Conservation (phyloP, 352 stramenopile genomes). For the Phytophthora macrochlamydospora region DNA sequence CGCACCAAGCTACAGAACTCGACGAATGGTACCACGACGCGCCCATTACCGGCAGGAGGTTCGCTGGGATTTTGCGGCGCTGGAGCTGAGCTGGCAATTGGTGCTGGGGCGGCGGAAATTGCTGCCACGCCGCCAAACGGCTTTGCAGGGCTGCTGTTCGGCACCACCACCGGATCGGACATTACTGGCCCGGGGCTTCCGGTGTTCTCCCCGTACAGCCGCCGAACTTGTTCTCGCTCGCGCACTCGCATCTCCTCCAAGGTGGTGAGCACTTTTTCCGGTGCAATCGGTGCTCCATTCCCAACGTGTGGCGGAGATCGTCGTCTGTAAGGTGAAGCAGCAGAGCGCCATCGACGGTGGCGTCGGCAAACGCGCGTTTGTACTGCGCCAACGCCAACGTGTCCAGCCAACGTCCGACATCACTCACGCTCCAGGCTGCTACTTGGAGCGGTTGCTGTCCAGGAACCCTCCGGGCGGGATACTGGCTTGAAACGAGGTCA, state of each 20-base stretch:
- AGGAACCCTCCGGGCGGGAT: constrained; percentile 55
- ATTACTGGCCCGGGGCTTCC: constrained; percentile 1
- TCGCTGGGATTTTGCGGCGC: constrained; percentile 3
- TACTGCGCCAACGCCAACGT: constrained; percentile 90
- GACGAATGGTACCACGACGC: constrained; percentile 63
- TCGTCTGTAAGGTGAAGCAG: constrained; percentile 90
- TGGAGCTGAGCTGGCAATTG: neutral
- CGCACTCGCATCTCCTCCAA: constrained; percentile 72
- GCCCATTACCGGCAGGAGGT: constrained; percentile 9
- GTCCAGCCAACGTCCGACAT: constrained; percentile 91
- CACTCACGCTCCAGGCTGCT: constrained; percentile 84
- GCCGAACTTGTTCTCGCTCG: constrained; percentile 53
- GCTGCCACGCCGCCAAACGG: neutral
- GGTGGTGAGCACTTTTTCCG: constrained; percentile 96
- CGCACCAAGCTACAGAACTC: constrained; percentile 86
- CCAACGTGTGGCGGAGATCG: constrained; percentile 94
- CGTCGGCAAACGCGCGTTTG: constrained; percentile 89
- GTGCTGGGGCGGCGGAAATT: constrained; percentile 5
- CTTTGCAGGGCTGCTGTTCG: constrained; percentile 12
- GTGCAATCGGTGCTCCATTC: constrained; percentile 94
- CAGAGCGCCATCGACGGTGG: constrained; percentile 88
- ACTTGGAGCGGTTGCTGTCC: constrained; percentile 74
- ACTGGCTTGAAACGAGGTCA: constrained; percentile 44
- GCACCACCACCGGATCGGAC: constrained; percentile 5
- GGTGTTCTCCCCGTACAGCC: constrained; percentile 41